Base-by-base conservation (phyloP, 73 alveolate species). In the Paraurostyla sp. region DNA sequence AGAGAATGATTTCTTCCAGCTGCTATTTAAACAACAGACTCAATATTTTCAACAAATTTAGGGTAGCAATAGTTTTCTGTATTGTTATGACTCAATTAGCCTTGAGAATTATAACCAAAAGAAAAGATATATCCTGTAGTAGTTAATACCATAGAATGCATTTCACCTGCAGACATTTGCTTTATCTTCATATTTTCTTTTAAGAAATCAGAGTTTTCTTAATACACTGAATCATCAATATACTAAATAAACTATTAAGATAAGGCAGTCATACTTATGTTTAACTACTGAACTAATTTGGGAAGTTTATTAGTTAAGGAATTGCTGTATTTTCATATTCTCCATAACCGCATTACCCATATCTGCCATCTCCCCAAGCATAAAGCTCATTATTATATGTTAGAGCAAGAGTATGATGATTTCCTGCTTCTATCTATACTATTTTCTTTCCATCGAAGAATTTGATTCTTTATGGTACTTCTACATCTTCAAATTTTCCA, bases 1-100 rank as follows among this genome's bases (percentile, higher is more conserved):
- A 98, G 48, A 6, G 99, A 89, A 95, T 98, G 99, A 32, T 97
- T 95, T 99, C 99, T 97, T 32, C 99, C 99, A 52, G 99, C 99
- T 35, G 97, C 99, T 33, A 98, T 91, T 88, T 91, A 82, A 0
- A 83, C 90, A 0, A 97, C 89, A 87, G 87, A 52, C 89, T 87
- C 2, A 90, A 71, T 62, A 98, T 91, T 41, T 57, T 89, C 93
- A 35, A 98, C 99, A 56, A 98, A 73, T 78, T 92, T 87, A 43
- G 99, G 99, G 38, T 91, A 75, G 43, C 96, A 91, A 48, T 96
- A 92, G 89, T 98, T 98, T 63, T 94, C 96, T 40, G 96, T 93
- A 40, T 93, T 92, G 68, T 97, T 96, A 63, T 94, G 92, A 18
- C 99, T 98, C 0, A 98, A 82, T 91, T 98, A 93, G 18, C 99